Evolutionary conservation across 2,329 filamentous ascomycete species (phyloP), one percentile per base, ranked within the genome.

Genomic region (Xylaria sp.): DNA sequence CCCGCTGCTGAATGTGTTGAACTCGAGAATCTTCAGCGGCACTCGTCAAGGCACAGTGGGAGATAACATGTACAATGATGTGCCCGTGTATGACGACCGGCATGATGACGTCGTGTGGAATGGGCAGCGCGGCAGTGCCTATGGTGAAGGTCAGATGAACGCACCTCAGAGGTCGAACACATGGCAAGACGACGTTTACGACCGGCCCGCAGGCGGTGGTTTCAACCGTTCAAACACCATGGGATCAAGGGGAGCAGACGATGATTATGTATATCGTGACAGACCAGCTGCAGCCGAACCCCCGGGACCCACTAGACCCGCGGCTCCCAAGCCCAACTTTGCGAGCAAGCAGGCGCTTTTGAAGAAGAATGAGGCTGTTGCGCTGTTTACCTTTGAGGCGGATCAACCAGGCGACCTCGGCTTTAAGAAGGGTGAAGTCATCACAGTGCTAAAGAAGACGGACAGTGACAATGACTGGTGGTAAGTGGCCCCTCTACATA

Each of bases 401-500:
- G 95, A 97, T 76, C 94, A 98, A 80, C 90, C 94, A 0, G 95
- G 95, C 4, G 95, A 99, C 79, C 80, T 98, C 66, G 93, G 91
- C 0, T 99, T 99, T 83, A 97, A 97, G 84, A 99, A 99, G 86
- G 96, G 96, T 23, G 96, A 99, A 36, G 82, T 98, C 66, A 98
- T 99, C 73, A 98, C 94, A 0, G 94, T 99, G 67, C 80, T 97
- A 66, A 98, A 99, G 85, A 92, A 92, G 81, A 98, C 95, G 5
- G 93, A 98, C 4, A 98, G 92, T 75, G 92, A 93, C 67, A 94
- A 94, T 66, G 95, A 98, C 80, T 98, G 95, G 95, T 98, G 95
- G 90, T 92, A 85, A 75, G 89, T 87, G 67, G 56, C 49, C 43
- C 13, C 55, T 28, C 41, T 55, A n/a, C 7, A 9, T 7, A 31